A percentile compares a stretch with the other conserved stretches of the same genome.
phyloP scores from a whole-genome alignment of 2,329 filamentous ascomycete genomes.

The Neonectria faginata region DNA sequence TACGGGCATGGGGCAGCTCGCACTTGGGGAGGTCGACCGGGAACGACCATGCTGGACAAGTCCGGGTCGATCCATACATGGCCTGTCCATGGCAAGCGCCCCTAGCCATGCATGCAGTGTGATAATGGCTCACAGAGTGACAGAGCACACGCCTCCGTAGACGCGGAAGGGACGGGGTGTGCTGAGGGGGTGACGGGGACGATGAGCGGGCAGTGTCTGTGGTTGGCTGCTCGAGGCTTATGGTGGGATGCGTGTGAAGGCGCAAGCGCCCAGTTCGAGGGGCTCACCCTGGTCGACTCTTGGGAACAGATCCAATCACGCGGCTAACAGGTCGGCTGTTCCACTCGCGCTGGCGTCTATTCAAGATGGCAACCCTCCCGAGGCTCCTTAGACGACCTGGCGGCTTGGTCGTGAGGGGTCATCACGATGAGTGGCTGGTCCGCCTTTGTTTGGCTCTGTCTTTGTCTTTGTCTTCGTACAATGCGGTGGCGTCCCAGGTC shows the following conservation, averaged over 20 bases:
- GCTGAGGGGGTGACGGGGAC: slow-evolving; percentile 29
- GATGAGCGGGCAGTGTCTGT: slow-evolving; percentile 26
- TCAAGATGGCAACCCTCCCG: slow-evolving; percentile 37
- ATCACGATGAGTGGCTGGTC: slow-evolving; percentile 23
- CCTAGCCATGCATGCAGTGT: slow-evolving; percentile 48
- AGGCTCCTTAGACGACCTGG: slow-evolving; percentile 23
- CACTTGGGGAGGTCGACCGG: slow-evolving; percentile 26
- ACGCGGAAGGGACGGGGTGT: slow-evolving; percentile 32
- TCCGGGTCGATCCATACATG: slow-evolving; percentile 7
- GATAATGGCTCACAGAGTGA: slow-evolving; percentile 37
- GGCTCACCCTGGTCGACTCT: slow-evolving; percentile 32
- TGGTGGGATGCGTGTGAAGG: slow-evolving; percentile 44
- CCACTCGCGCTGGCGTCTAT: slow-evolving; percentile 48
- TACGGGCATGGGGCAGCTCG: background rate
- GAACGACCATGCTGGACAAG: slow-evolving; percentile 27
- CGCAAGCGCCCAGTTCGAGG: slow-evolving; percentile 43
- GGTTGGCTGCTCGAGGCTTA: slow-evolving; percentile 36
- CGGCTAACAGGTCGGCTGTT: slow-evolving; percentile 45
- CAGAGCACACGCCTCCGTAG: slow-evolving; percentile 22
- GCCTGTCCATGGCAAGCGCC: slow-evolving; percentile 43
- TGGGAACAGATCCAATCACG: slow-evolving; percentile 45
- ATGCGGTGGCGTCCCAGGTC: background rate
- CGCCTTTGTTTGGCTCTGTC: background rate
- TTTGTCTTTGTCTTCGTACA: background rate
- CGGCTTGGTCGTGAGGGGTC: slow-evolving; percentile 30